Evolutionary conservation across 805 yeast species (phyloP), one percentile per base, ranked within the genome.

Genomic region (Monosporozyma aerobia): DNA sequence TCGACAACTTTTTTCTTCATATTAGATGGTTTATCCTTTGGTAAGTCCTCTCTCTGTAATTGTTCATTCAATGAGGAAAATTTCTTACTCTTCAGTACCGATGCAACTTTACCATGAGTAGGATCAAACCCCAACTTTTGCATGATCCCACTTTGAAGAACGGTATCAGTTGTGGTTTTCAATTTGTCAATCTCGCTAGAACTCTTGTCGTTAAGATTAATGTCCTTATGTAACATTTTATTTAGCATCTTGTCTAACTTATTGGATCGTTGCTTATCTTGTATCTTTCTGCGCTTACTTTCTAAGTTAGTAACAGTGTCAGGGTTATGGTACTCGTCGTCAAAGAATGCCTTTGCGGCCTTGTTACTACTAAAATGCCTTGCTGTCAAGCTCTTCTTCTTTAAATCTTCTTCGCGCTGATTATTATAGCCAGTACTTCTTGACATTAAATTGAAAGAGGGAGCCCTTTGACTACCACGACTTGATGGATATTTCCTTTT

Each of bases 41-140:
- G 37, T 6, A 40, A 10, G 14, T 19, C 35, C 22, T 37, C 40
- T 30, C 10, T 19, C 7, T 16, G 23, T 5, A 27, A 23, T 32
- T 32, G 8, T 16, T 22, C 8, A 45, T 16, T 32, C 37, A 30
- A 13, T 39, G n/a, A 25, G n/a, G 48, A 25, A 30, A 23, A 7
- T 39, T 39, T 39, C 43, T 39, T 39, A 19, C 48, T 52, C 48
- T 54, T 53, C 48, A 65, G 37, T 10, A 62, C 56, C 2, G 53
- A 52, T 7, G 58, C 55, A 40, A 62, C 56, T 48, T 59, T 57
- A 25, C 67, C 66, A 44, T 54, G 67, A 47, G 79, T 75, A 2
- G 83, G 83, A 62, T 79, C 82, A 58, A 75, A 79, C 2, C 84
- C 85, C 44, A 79, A 63, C 14, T 67, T 64, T 19, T 68, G 65